Conservation (phyloP, 192 early-diverging fungal species). For the Fimicolochytrium jonesii region DNA sequence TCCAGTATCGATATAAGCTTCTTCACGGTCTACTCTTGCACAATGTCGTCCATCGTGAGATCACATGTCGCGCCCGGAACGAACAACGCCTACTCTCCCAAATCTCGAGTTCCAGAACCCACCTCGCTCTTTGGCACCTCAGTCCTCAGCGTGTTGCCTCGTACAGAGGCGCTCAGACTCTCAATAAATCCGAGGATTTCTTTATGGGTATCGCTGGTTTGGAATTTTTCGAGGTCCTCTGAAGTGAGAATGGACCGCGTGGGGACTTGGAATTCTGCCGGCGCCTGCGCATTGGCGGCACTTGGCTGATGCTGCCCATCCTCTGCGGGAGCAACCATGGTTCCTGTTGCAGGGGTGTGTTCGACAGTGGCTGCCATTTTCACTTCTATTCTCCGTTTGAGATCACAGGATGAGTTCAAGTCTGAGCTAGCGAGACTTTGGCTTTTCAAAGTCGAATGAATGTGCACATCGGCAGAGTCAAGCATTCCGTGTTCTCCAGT, state of each 20-base stretch:
- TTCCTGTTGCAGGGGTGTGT: too few species aligned
- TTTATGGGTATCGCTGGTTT: constrained; percentile 56
- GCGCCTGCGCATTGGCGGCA: too few species aligned
- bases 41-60: background rate
- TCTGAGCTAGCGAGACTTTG: too few species aligned
- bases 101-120: background rate
- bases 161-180: constrained; percentile 68
- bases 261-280: constrained; percentile 20
- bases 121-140: constrained; percentile 5
- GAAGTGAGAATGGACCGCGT: constrained; percentile 68
- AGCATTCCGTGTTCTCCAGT: too few species aligned
- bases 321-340: too few species aligned
- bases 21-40: constrained; percentile 39
- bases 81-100: too few species aligned
- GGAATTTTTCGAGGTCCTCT: constrained; percentile 78
- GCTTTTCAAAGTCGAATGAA: too few species aligned
- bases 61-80: background rate
- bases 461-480: too few species aligned
- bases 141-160: constrained; percentile 43
- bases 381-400: too few species aligned
- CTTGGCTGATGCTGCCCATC: too few species aligned
- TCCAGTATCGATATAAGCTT: constrained; percentile 67
- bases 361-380: too few species aligned
- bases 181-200: constrained; percentile 69
- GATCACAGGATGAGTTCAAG: too few species aligned